phyloP scores from a whole-genome alignment of 164 flowering plant genomes.

The Annona squamosa region DNA sequence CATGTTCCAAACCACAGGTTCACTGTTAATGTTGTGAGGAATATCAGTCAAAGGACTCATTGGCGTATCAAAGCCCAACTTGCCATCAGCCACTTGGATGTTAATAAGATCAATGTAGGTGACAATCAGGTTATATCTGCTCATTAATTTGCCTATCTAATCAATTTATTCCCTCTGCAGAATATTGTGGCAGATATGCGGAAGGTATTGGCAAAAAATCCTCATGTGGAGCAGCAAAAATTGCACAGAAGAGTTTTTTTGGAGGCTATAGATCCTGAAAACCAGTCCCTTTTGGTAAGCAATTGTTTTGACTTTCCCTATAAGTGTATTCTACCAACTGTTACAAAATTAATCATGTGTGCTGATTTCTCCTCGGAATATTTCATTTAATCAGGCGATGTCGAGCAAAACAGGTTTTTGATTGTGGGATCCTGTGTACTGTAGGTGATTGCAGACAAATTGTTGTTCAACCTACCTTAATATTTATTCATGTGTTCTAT shows the following conservation, averaged over 20 bases:
- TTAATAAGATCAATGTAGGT: conserved; percentile 81
- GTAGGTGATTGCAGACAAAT: background rate
- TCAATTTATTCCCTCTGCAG: conserved; percentile 31
- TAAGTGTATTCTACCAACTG: background rate
- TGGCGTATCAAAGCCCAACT: conserved; percentile 96
- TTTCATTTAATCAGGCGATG: background rate
- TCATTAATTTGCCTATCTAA: background rate
- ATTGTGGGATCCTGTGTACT: background rate
- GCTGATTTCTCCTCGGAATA: background rate
- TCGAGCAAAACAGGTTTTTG: background rate
- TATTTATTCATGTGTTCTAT: background rate
- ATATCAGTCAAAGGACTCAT: conserved; percentile 92
- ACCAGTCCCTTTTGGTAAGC: conserved; percentile 83
- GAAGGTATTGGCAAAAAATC: conserved; percentile 90
- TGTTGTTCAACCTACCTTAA: background rate
- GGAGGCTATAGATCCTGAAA: conserved; percentile 69
- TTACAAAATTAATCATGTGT: background rate
- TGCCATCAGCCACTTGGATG: conserved; percentile 93
- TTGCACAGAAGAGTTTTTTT: conserved; percentile 90
- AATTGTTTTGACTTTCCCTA: background rate
- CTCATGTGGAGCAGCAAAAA: conserved; percentile 92
- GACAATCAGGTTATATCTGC: conserved; percentile 1
- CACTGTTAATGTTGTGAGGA: conserved; percentile 86
- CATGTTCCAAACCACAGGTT: conserved; percentile 97
- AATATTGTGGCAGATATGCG: conserved; percentile 96